A percentile compares a stretch with the other conserved stretches of the same genome.
Conservation (phyloP, 164 flowering plant species). For the Magnolia sinica region DNA sequence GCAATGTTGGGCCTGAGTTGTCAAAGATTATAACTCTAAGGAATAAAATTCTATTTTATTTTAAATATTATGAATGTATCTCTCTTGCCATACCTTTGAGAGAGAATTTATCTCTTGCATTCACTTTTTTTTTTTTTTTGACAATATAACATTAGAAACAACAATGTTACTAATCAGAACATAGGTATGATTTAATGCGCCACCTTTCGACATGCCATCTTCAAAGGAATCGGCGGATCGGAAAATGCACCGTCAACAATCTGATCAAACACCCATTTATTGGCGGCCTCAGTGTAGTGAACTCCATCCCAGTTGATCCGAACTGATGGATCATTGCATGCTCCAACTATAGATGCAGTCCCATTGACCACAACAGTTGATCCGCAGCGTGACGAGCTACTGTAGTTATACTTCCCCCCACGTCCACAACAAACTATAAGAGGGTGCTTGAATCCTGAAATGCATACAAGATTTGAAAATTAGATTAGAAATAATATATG, state of each 20-base stretch:
- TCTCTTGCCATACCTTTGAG: too few species aligned
- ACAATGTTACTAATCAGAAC: too few species aligned
- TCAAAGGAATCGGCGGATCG: conserved; percentile 52
- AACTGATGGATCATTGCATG: conserved; percentile 56
- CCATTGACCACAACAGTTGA: conserved; percentile 36
- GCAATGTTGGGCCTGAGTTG: too few species aligned
- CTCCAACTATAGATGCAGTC: conserved; percentile 38
- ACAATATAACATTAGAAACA: too few species aligned
- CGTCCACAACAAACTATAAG: conserved; percentile 70
- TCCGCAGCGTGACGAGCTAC: conserved; percentile 56
- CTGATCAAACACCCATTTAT: conserved; percentile 50
- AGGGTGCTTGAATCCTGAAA: conserved; percentile 59
- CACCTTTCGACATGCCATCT: conserved; percentile 34
- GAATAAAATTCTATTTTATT: too few species aligned
- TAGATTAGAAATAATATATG: too few species aligned
- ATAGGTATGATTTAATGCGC: background rate
- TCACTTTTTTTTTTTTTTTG: too few species aligned
- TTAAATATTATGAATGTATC: too few species aligned
- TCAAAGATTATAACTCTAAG: too few species aligned
- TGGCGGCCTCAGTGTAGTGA: conserved; percentile 82
- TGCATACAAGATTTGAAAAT: background rate
- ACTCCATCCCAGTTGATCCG: conserved; percentile 76
- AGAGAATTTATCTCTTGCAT: too few species aligned
- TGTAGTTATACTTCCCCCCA: conserved; percentile 76
- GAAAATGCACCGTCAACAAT: conserved; percentile 56